phyloP scores from a whole-genome alignment of 2,329 filamentous ascomycete species.

The Colletotrichum gloeosporioides region DNA sequence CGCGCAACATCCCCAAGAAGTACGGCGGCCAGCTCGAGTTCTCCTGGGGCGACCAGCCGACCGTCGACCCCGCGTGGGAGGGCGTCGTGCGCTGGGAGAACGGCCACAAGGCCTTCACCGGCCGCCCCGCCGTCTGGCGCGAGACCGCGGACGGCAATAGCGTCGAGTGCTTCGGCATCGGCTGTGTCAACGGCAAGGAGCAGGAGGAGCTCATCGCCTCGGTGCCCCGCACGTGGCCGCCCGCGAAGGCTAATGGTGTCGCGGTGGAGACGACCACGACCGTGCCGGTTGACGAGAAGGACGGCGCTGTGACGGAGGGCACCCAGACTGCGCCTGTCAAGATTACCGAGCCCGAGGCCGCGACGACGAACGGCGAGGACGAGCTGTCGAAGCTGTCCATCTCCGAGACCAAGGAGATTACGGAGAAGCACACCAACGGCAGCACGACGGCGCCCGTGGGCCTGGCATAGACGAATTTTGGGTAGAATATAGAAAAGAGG shows the following conservation, averaged over 20 bases:
- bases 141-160: constrained; percentile 49
- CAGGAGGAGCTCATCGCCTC: constrained; percentile 56
- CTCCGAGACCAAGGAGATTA: constrained; percentile 15
- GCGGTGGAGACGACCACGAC: constrained; percentile 11
- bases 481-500: background rate
- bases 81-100: constrained; percentile 58
- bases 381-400: constrained; percentile 37
- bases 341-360: constrained; percentile 26
- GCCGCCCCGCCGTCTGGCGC: constrained; percentile 63
- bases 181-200: constrained; percentile 49
- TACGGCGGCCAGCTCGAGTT: constrained; percentile 91
- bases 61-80: constrained; percentile 68
- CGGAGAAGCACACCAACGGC: constrained; percentile 10
- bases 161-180: constrained; percentile 60
- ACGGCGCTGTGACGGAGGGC: constrained; percentile 25
- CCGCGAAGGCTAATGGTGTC: constrained; percentile 14
- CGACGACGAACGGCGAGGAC: constrained; percentile 30
- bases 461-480: background rate
- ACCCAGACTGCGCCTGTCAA: constrained; percentile 33
- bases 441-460: background rate
- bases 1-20: constrained; percentile 82
- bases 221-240: constrained; percentile 48
- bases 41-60: constrained; percentile 76
- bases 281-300: background rate
- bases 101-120: constrained; percentile 57